phyloP scores from a whole-genome alignment of 768 basidiomycete genomes.

The Trametes gibbosa region DNA sequence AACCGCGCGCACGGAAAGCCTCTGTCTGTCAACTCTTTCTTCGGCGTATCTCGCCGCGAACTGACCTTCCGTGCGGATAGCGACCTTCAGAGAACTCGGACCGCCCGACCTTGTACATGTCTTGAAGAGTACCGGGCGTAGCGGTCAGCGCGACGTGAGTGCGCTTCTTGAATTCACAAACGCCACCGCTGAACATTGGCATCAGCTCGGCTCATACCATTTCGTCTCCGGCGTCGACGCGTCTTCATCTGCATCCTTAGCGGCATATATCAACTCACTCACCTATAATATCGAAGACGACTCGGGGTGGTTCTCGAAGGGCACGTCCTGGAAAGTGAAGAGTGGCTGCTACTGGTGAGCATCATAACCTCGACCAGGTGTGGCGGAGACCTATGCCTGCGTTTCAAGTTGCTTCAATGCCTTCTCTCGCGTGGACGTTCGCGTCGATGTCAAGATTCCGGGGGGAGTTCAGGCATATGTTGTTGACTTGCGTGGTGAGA shows the following conservation, averaged over 20 bases:
- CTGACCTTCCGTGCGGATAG: conserved; percentile 41
- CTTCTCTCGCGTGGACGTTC: conserved; percentile 93
- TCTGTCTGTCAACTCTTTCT: conserved; percentile 56
- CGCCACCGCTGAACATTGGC: conserved; percentile 1
- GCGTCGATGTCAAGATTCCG: conserved; percentile 98
- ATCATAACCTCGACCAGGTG: neutral
- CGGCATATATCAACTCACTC: conserved; percentile 98
- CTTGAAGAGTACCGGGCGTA: conserved; percentile 83
- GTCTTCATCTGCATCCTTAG: conserved; percentile 94
- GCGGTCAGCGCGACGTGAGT: conserved; percentile 85
- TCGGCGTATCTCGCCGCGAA: conserved; percentile 17
- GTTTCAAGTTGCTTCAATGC: conserved; percentile 90
- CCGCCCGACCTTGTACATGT: conserved; percentile 97
- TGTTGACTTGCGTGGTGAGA: conserved; percentile 90
- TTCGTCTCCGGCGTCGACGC: conserved; percentile 99
- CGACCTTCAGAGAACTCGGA: conserved; percentile 94
- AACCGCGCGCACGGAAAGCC: conserved; percentile 84
- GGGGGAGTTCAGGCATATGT: conserved; percentile 95
- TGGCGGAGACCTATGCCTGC: neutral
- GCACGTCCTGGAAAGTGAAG: conserved; percentile 83
- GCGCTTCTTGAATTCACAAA: neutral
- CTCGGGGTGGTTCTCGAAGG: conserved; percentile 89
- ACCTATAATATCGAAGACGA: conserved; percentile 92
- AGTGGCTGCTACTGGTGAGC: conserved; percentile 90
- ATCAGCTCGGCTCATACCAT: conserved; percentile 91